Evolutionary conservation across 495 filamentous ascomycete genomes (phyloP).

Genomic region (Daldinia concentrica): DNA sequence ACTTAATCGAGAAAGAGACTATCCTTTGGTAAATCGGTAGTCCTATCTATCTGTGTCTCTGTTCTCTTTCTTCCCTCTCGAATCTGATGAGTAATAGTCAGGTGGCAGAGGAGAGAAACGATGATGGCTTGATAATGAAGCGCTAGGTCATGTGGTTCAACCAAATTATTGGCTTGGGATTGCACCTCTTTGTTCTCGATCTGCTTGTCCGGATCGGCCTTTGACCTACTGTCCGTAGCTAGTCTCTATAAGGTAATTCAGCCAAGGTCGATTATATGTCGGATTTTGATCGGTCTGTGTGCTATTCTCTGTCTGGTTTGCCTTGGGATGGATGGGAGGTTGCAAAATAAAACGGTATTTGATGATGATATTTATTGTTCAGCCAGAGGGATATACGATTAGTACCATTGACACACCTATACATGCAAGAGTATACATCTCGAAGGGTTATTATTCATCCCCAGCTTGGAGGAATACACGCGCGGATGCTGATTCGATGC

Average conservation of each 20-base stretch:
- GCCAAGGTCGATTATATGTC: constrained; percentile 10
- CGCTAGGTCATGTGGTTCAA: constrained; percentile 36
- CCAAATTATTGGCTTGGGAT: constrained; percentile 18
- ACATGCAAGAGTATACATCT: constrained; percentile 17
- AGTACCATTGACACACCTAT: not conserved
- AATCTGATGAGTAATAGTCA: constrained; percentile 40
- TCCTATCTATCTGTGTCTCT: constrained; percentile 17
- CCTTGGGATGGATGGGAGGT: constrained; percentile 4
- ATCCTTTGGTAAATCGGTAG: constrained; percentile 16
- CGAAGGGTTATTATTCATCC: constrained; percentile 5
- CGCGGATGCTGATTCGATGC: constrained; percentile 21
- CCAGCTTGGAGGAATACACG: not conserved
- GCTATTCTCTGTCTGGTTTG: constrained; percentile 2
- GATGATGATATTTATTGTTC: constrained; percentile 30
- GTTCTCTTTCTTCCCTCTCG: constrained; percentile 23
- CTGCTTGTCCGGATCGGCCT: constrained; percentile 27
- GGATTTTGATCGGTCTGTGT: constrained; percentile 26
- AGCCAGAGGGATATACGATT: not conserved
- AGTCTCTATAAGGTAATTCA: not conserved
- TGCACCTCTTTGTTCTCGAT: constrained; percentile 31
- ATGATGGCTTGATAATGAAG: constrained; percentile 45
- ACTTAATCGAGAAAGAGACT: constrained; percentile 31
- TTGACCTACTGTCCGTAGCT: constrained; percentile 2
- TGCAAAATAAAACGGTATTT: constrained; percentile 23
- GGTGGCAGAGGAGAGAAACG: constrained; percentile 31